Evolutionary conservation across 192 early-diverging fungal species (phyloP).

Genomic region (Mortierella alpina): DNA sequence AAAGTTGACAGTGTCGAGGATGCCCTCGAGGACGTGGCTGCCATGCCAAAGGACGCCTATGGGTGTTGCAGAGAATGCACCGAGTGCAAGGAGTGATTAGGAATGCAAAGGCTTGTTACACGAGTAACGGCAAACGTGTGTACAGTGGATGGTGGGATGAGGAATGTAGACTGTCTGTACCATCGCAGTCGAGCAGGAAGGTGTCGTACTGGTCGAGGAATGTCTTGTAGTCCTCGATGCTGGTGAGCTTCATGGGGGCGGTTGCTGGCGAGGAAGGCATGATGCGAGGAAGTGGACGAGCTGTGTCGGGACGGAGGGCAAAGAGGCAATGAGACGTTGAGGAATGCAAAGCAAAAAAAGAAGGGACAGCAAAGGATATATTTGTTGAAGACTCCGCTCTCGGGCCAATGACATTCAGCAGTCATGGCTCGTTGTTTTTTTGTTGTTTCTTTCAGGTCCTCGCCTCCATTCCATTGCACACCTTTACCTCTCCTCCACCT

Average conservation of each 20-base stretch:
- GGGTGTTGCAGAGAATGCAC: neutral
- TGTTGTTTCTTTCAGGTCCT: neutral
- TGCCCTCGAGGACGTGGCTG: constrained; percentile 70
- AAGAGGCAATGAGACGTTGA: neutral
- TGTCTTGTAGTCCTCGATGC: constrained; percentile 59
- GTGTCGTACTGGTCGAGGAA: constrained; percentile 89
- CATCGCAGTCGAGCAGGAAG: constrained; percentile 98
- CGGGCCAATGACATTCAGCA: neutral
- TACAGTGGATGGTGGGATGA: neutral
- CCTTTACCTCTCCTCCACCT: neutral
- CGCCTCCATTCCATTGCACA: neutral
- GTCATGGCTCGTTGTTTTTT: neutral
- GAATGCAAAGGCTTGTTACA: neutral
- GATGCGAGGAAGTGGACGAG: neutral
- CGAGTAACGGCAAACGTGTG: neutral
- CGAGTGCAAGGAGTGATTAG: neutral
- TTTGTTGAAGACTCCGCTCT: neutral
- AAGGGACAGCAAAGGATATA: neutral
- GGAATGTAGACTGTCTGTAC: constrained; percentile 49
- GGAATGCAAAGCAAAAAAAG: neutral
- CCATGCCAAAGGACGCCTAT: constrained; percentile 94
- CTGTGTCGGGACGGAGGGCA: neutral
- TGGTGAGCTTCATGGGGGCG: constrained; percentile 53
- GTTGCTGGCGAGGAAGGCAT: constrained; percentile 3
- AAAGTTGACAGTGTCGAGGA: constrained; percentile 76